These are phyloP conservation scores for Prosopis cineraria DNA, from an alignment of 306 rosid genomes.

Conservation along the genomic window DNA sequence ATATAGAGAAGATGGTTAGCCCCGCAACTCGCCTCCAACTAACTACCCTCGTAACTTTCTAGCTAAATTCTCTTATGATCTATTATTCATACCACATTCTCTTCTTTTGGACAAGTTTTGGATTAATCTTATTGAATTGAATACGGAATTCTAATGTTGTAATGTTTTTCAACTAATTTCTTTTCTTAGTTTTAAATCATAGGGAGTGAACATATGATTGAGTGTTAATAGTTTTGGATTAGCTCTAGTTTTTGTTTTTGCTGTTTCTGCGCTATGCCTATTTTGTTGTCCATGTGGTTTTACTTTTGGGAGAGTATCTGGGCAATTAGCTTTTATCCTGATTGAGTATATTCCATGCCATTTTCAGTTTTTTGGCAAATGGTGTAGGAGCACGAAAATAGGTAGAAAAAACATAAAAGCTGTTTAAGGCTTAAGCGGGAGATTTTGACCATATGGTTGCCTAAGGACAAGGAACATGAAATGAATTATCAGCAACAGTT, in stretches of 20 bases:
- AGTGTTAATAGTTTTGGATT: neutral
- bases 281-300: neutral
- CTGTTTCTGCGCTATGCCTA: neutral
- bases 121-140: neutral
- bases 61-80: neutral
- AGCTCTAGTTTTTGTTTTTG: neutral
- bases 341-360: neutral
- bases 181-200: neutral
- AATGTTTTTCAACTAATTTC: neutral
- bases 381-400: neutral
- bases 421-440: too few species aligned
- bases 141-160: neutral
- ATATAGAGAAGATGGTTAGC: neutral
- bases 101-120: neutral
- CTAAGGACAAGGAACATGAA: neutral
- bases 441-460: neutral
- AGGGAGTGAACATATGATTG: neutral
- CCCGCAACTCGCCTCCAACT: neutral
- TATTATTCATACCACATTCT: neutral
- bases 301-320: neutral
- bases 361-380: neutral
- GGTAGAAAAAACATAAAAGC: too few species aligned
- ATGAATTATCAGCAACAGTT: neutral
- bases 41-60: neutral
- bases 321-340: neutral